phyloP scores from a whole-genome alignment of 495 filamentous ascomycete genomes.

The Talaromyces nanjingensis region DNA sequence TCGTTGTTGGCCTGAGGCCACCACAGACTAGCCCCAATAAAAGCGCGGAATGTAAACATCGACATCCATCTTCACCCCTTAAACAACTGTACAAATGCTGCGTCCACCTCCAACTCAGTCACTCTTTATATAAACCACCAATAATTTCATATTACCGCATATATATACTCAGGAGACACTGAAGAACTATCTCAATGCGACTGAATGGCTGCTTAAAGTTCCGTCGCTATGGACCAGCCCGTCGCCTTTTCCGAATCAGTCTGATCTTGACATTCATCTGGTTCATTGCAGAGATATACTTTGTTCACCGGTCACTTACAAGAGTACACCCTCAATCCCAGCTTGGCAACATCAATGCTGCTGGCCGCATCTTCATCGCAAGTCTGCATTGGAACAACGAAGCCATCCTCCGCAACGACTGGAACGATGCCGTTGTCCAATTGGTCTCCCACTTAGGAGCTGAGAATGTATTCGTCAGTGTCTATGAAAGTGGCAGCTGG shows the following conservation, averaged over 20 bases:
- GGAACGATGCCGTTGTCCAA: slow-evolving; percentile 53
- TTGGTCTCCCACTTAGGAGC: slow-evolving; percentile 50
- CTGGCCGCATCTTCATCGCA: slow-evolving; percentile 55
- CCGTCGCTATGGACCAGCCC: not conserved
- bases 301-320: not conserved
- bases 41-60: not conserved
- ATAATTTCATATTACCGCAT: not conserved
- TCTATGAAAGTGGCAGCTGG: slow-evolving; percentile 66
- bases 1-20: not conserved
- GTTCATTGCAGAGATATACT: not conserved
- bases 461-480: slow-evolving; percentile 62
- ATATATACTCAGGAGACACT: not conserved
- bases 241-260: not conserved
- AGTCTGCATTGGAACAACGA: slow-evolving; percentile 68
- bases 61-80: not conserved
- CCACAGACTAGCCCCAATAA: not conserved
- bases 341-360: not conserved
- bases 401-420: slow-evolving; percentile 50
- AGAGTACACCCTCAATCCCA: not conserved
- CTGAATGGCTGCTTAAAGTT: not conserved
- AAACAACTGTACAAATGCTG: not conserved
- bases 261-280: not conserved
- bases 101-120: not conserved
- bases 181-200: not conserved
- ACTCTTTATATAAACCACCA: not conserved